phyloP scores from a whole-genome alignment of 805 yeast species.

The Metschnikowia similis region DNA sequence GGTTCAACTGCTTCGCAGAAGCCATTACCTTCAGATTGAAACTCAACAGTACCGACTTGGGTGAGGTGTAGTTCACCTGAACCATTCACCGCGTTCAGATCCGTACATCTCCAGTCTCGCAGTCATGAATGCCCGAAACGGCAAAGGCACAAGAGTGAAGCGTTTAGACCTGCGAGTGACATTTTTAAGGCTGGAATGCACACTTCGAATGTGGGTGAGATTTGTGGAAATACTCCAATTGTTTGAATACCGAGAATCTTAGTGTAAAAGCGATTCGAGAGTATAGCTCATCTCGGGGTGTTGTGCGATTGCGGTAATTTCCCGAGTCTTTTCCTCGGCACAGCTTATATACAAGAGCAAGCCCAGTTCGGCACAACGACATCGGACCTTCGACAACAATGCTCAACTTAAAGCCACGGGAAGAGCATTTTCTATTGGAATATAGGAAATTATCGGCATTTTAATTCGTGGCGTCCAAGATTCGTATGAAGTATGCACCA shows the following conservation, averaged over 20 bases:
- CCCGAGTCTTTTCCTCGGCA: neutral
- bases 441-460: neutral
- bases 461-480: neutral
- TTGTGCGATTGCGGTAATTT: neutral
- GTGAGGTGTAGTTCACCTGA: constrained; percentile 1
- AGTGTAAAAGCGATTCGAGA: neutral
- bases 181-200: too few relatives aligned
- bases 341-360: neutral
- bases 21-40: neutral
- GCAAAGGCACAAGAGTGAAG: neutral
- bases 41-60: neutral
- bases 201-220: too few relatives aligned
- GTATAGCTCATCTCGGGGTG: neutral
- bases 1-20: neutral
- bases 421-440: neutral
- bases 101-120: neutral
- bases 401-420: neutral
- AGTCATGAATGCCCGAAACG: neutral
- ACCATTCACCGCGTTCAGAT: neutral
- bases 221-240: neutral
- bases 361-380: neutral
- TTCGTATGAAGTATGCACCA: too few relatives aligned
- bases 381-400: too few relatives aligned
- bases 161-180: too few relatives aligned
- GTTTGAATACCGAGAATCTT: too few relatives aligned